Percentiles rank a stretch among this genome's conserved stretches.
Conservation (phyloP, 192 early-diverging fungal species). For the Mortierella hygrophila region DNA sequence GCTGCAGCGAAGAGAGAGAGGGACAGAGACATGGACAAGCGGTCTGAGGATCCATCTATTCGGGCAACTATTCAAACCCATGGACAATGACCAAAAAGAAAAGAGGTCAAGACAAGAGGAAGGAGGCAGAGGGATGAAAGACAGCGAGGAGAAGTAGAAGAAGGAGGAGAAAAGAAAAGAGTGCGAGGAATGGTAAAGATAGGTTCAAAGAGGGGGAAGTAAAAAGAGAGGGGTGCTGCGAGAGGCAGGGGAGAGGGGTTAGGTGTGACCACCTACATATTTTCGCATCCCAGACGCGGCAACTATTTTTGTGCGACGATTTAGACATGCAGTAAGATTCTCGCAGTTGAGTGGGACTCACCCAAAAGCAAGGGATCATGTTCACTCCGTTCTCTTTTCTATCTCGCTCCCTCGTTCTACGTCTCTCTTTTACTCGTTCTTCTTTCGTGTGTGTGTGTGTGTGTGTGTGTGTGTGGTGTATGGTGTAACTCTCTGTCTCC, state of each 20-base stretch:
- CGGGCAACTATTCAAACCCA: neutral
- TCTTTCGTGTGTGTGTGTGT: too few species aligned
- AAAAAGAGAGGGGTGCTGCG: neutral
- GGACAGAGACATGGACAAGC: neutral
- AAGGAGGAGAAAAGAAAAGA: neutral
- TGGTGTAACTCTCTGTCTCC: neutral
- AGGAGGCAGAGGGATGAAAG: neutral
- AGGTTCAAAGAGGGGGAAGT: neutral
- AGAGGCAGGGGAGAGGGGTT: neutral
- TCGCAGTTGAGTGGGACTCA: neutral
- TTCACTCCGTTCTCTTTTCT: neutral
- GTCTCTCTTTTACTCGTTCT: too few species aligned
- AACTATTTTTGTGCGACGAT: slow-evolving; percentile 1
- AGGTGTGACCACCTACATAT: neutral
- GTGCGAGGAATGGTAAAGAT: neutral
- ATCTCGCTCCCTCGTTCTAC: neutral
- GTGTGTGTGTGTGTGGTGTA: too few species aligned
- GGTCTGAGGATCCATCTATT: neutral
- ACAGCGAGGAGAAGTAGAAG: neutral
- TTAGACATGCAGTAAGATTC: neutral
- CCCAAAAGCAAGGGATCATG: neutral
- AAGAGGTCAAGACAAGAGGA: neutral
- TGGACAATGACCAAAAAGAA: too few species aligned
- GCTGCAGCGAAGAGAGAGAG: neutral
- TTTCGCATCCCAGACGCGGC: neutral